Base-by-base conservation (phyloP, 208 protist species). In the Acanthamoeba lenticulata region DNA sequence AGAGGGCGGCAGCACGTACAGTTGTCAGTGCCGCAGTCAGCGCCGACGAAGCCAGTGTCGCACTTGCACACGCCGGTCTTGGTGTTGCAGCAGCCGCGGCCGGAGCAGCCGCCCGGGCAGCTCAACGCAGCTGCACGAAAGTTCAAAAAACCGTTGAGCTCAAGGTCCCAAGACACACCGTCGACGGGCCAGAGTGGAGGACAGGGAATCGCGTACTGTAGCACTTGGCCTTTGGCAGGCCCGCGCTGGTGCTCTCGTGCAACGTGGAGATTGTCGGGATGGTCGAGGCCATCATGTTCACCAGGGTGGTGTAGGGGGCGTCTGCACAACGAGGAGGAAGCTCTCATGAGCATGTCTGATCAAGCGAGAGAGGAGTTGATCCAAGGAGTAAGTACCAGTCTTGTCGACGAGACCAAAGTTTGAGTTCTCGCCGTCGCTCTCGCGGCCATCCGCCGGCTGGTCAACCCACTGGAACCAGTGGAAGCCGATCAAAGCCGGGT, bases 331-430 rank as follows among this genome's bases (percentile, higher is more conserved):
- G 4, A 47, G 36, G 9, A n/a, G n/a, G n/a, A n/a, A n/a, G n/a
- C n/a, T n/a, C n/a, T n/a, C n/a, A n/a, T 60, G 52, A 60, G 52
- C 52, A 60, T 60, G 52, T 60, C 52, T 27, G 15, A 21, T 60
- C 52, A 60, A n/a, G n/a, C n/a, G n/a, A n/a, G n/a, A n/a, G n/a
- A n/a, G n/a, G n/a, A n/a, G n/a, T n/a, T n/a, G n/a, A n/a, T n/a
- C n/a, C n/a, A n/a, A n/a, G n/a, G n/a, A n/a, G 15, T 67, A 36
- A 19, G 67, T 44, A 79, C 69, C 69, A 9, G 38, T 9, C 36
- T 47, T 45, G 69, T 79, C 44, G 69, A 79, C 69, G 27, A 79
- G 69, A 45, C 69, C 69, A n/a, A 79, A 79, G 69, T 79, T 79
- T n/a, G 34, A 44, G 69, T 79, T 79, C 69, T 79, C 69, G 36